Conservation (phyloP, 768 basidiomycete genomes). For the Royoungia palumana region DNA sequence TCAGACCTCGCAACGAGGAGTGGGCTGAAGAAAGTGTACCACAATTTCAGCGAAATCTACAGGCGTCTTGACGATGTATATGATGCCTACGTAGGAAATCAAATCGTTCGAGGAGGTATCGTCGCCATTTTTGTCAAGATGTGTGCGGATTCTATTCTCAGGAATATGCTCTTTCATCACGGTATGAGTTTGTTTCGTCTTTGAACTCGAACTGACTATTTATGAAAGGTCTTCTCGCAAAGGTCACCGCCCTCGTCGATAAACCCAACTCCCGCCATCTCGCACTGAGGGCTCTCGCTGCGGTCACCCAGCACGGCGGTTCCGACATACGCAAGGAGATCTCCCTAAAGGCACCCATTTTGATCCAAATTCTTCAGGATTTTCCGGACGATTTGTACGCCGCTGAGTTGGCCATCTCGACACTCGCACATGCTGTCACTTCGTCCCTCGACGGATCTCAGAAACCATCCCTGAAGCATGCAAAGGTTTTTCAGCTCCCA, state of each 20-base stretch:
- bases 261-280: conserved; percentile 43
- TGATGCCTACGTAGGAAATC: conserved; percentile 37
- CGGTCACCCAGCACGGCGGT: conserved; percentile 60
- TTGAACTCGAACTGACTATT: neutral
- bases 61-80: conserved; percentile 46
- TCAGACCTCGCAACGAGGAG: conserved; percentile 37
- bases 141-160: conserved; percentile 53
- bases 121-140: conserved; percentile 60
- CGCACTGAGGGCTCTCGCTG: conserved; percentile 50
- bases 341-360: conserved; percentile 34
- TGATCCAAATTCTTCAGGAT: conserved; percentile 47
- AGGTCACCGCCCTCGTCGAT: conserved; percentile 50
- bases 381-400: conserved; percentile 46
- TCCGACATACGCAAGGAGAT: conserved; percentile 46
- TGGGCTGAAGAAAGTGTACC: conserved; percentile 60
- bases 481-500: conserved; percentile 40
- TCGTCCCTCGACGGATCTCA: conserved; percentile 40
- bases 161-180: conserved; percentile 54
- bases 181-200: conserved; percentile 28
- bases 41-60: conserved; percentile 50
- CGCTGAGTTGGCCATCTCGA: conserved; percentile 47
- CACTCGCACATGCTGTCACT: conserved; percentile 48
- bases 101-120: conserved; percentile 48
- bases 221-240: conserved; percentile 46
- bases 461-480: conserved; percentile 29